phyloP scores from a whole-genome alignment of 2,329 filamentous ascomycete species.

The Diplodia sapinea region DNA sequence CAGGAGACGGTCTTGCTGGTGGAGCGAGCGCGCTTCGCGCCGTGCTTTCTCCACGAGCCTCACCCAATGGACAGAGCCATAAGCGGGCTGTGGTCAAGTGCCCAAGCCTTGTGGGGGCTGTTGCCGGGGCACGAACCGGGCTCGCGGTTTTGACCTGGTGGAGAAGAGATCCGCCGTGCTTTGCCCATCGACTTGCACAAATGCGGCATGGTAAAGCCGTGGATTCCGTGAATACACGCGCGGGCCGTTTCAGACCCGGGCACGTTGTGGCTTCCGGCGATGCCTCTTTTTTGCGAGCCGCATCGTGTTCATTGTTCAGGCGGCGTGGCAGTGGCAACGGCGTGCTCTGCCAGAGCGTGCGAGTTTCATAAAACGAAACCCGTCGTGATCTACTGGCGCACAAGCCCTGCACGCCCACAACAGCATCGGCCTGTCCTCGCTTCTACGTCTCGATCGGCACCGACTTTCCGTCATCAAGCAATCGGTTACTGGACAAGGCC shows the following conservation, averaged over 20 bases:
- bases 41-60: not conserved
- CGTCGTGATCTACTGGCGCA: not conserved
- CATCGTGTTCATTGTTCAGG: not conserved
- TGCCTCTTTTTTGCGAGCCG: not conserved
- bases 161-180: not conserved
- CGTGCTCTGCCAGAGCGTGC: conserved; percentile 3
- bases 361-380: conserved; percentile 21
- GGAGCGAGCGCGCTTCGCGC: conserved; percentile 9
- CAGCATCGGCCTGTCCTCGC: conserved; percentile 1
- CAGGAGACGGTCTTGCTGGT: not conserved
- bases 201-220: not conserved
- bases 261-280: not conserved
- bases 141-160: not conserved
- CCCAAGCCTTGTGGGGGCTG: not conserved
- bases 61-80: not conserved
- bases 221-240: not conserved
- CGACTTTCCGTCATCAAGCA: not conserved
- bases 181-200: not conserved
- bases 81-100: conserved; percentile 1
- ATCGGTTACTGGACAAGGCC: conserved; percentile 1
- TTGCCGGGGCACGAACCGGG: not conserved
- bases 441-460: not conserved
- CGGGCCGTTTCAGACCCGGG: not conserved
- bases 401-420: conserved; percentile 11
- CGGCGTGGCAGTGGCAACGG: not conserved